Percentiles rank a stretch among this genome's conserved stretches.
Evolutionary conservation across 805 yeast species (phyloP).

Genomic region (Wickerhamiella kurtzmanii): DNA sequence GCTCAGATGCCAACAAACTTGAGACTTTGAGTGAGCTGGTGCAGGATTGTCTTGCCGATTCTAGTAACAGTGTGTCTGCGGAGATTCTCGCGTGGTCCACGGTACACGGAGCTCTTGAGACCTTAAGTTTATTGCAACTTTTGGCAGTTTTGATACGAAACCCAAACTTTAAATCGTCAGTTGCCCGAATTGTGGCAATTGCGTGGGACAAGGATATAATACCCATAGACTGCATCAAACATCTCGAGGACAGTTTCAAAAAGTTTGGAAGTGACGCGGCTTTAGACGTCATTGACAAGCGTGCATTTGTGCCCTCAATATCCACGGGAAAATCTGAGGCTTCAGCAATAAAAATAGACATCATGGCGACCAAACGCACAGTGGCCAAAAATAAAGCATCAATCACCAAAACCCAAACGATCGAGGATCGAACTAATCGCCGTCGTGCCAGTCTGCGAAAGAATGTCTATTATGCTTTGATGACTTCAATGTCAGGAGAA

Average conservation of each 20-base stretch:
- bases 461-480: conserved; percentile 27
- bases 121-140: neutral
- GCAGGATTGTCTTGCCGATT: neutral
- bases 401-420: neutral
- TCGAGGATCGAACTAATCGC: neutral
- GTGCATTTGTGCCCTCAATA: too few relatives aligned
- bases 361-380: neutral
- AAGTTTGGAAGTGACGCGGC: neutral
- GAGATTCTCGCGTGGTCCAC: neutral
- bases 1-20: neutral
- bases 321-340: neutral
- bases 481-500: conserved; percentile 82
- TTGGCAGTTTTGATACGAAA: neutral
- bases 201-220: neutral
- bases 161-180: neutral
- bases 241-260: neutral
- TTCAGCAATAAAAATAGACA: neutral
- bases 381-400: neutral
- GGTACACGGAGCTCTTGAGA: neutral
- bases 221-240: neutral
- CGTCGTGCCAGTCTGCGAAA: neutral
- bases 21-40: neutral
- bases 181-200: neutral
- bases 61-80: neutral
- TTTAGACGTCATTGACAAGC: neutral